These are phyloP conservation scores for Barnettozyma vustinii DNA, from an alignment of 805 yeast species.

Conservation along the genomic window DNA sequence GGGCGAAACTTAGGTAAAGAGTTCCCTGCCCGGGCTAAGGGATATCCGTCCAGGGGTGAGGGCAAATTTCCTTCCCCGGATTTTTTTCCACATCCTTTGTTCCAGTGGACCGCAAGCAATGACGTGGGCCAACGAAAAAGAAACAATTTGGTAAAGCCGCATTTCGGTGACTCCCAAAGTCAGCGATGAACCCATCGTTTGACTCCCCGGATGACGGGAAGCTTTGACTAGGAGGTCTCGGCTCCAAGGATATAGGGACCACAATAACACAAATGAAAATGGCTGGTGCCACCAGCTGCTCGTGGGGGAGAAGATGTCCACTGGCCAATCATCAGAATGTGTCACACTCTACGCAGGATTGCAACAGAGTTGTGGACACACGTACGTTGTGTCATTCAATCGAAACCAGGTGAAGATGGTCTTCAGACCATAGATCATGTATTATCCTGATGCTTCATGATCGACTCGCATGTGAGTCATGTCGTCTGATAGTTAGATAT, in stretches of 20 bases:
- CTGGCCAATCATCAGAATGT: not conserved
- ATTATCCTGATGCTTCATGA: too few relatives aligned
- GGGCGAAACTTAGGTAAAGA: not conserved
- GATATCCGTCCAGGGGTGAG: not conserved
- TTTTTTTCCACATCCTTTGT: not conserved
- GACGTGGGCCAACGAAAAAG: not conserved
- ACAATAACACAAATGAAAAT: too few relatives aligned
- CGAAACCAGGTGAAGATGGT: too few relatives aligned
- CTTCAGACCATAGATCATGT: too few relatives aligned
- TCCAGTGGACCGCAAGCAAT: not conserved
- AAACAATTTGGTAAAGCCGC: not conserved
- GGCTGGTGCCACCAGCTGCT: not conserved
- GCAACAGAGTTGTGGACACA: not conserved
- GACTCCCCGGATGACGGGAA: slow-evolving; percentile 1
- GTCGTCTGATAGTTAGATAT: too few relatives aligned
- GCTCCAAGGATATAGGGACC: not conserved
- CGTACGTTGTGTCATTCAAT: not conserved
- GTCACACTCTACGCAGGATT: not conserved
- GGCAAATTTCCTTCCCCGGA: not conserved
- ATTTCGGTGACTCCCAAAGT: not conserved
- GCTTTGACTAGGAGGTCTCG: not conserved
- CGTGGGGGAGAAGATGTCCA: not conserved
- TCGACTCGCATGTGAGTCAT: too few relatives aligned
- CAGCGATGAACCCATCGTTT: not conserved
- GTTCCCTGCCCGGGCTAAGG: not conserved